Evolutionary conservation across 2,329 filamentous ascomycete species (phyloP), one percentile per base, ranked within the genome.

Genomic region (Aspergillus latus): DNA sequence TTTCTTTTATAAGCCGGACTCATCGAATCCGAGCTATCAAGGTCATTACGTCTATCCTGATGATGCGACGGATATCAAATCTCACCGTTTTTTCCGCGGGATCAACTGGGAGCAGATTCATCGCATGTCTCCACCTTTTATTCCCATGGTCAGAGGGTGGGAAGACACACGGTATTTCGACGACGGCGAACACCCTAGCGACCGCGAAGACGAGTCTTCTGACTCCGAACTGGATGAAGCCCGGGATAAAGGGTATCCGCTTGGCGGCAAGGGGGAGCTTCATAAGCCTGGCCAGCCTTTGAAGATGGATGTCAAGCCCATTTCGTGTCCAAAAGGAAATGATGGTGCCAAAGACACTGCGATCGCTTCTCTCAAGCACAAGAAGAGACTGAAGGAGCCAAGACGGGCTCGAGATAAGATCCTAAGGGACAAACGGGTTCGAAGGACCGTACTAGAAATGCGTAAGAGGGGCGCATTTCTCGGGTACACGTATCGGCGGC

Each of bases 161-260:
- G 87, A 89, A 50, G 89, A 92, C 68, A 94, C 92, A 1, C 90
- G 88, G 66, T 97, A 96, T 70, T 97, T 97, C 68, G 90, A 96
- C 57, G 90, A 96, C 58, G 68, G 67, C 10, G 89, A 91, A 61
- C 85, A 89, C 29, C 70, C 73, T 1, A 29, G 30, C 2, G 57
- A 56, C 7, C 50, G 48, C 15, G 58, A 59, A 21, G 63, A 57
- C 32, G 55, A 59, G 2, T 62, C 61, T 5, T 37, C 47, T 3
- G 48, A 56, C 26, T 62, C 61, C 11, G 57, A 64, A 10, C 37
- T 36, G 7, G 60, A 59, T 13, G 47, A 54, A 13, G 4, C 16
- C 5, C 47, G 45, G 2, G 58, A 61, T 6, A 57, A 60, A 3
- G 42, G 15, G 2, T 61, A 52, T 4, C 10, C 39, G 3, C 30